A percentile compares a stretch with the other conserved stretches of the same genome.
Conservation (phyloP, 768 basidiomycete species). For the Cystobasidium tubakii region DNA sequence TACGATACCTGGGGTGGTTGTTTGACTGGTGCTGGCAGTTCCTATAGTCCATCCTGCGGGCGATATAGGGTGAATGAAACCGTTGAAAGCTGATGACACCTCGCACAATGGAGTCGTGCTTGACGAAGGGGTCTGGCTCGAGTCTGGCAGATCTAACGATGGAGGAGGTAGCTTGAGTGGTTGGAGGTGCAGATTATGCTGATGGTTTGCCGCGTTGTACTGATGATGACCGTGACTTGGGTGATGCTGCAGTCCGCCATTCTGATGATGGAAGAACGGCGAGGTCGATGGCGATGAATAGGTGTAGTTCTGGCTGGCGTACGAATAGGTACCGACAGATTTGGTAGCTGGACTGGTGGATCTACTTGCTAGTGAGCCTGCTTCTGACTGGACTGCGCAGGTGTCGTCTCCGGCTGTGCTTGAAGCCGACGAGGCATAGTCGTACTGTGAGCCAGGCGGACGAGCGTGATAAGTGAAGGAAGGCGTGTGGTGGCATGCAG, state of each 20-base stretch:
- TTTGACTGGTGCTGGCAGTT: background rate
- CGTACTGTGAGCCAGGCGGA: background rate
- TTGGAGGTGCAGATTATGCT: conserved; percentile 4
- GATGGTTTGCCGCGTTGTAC: background rate
- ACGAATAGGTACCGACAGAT: background rate
- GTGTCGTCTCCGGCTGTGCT: conserved; percentile 10
- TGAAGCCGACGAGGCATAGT: conserved; percentile 17
- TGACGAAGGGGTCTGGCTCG: background rate
- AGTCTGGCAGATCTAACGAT: conserved; percentile 20
- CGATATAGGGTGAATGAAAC: background rate
- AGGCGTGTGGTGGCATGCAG: background rate
- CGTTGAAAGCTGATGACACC: background rate
- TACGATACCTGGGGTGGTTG: background rate
- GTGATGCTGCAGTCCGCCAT: background rate
- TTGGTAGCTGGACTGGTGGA: conserved; percentile 4
- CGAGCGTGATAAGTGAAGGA: background rate
- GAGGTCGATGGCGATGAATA: background rate
- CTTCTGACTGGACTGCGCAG: background rate
- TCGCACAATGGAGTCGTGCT: background rate
- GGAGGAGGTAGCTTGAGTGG: conserved; percentile 29
- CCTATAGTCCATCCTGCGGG: background rate
- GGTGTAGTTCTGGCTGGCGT: background rate
- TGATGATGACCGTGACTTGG: background rate
- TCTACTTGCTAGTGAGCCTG: conserved; percentile 2
- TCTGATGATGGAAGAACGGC: conserved; percentile 11